These are phyloP conservation scores for Cubamyces sp. DNA, from an alignment of 768 basidiomycete genomes.

Conservation along the genomic window DNA sequence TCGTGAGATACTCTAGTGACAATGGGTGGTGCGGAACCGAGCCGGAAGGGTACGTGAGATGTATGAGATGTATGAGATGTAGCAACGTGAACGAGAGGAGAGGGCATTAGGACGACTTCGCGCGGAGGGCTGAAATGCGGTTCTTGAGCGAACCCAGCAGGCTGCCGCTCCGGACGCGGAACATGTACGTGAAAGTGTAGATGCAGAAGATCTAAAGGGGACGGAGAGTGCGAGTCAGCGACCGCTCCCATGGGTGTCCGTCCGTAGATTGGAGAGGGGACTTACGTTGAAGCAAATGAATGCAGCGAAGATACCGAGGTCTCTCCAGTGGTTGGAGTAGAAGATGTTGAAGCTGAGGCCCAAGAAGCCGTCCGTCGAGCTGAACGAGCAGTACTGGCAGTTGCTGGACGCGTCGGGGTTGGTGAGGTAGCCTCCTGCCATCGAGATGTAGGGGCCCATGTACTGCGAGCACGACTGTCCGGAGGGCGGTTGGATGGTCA, in stretches of 20 bases:
- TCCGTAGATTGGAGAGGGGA: constrained; percentile 3
- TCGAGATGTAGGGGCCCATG: constrained; percentile 45
- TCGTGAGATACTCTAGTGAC: not conserved
- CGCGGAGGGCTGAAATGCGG: constrained; percentile 11
- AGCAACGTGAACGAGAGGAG: not conserved
- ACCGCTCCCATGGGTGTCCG: not conserved
- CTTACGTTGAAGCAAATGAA: constrained; percentile 50
- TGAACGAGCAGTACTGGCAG: constrained; percentile 59
- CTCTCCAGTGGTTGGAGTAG: constrained; percentile 54
- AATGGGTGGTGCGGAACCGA: not conserved
- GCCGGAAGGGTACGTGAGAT: not conserved
- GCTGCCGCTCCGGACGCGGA: constrained; percentile 44
- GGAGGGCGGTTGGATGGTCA: constrained; percentile 50
- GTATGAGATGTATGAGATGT: too few relatives aligned
- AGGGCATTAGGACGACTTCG: constrained; percentile 2
- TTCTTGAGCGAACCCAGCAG: constrained; percentile 15
- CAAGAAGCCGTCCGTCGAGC: constrained; percentile 65
- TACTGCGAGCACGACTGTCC: constrained; percentile 54
- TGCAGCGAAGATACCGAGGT: constrained; percentile 50
- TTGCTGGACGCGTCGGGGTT: constrained; percentile 41
- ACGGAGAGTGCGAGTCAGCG: not conserved
- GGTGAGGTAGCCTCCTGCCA: constrained; percentile 51
- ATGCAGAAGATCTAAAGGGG: constrained; percentile 45
- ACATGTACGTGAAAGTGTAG: constrained; percentile 59
- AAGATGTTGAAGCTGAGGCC: constrained; percentile 59